Conservation (phyloP, 2,329 filamentous ascomycete species). For the Talaromyces marneffei region DNA sequence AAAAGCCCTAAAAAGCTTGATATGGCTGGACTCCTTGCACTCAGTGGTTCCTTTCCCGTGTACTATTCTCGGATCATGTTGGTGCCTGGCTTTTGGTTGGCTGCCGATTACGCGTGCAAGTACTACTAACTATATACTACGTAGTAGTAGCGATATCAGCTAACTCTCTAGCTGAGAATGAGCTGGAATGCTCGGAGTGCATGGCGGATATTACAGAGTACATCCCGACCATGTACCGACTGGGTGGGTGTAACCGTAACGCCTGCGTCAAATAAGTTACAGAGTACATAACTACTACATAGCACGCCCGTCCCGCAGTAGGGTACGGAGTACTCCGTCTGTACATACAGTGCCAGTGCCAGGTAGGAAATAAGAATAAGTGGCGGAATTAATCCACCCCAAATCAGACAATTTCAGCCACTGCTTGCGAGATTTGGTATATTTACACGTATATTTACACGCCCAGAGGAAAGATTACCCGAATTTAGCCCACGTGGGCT, state of each 20-base stretch:
- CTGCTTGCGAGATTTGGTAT: neutral
- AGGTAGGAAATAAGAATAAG: no score
- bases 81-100: no score
- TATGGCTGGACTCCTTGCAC: neutral
- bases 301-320: no score
- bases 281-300: no score
- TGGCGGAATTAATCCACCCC: neutral
- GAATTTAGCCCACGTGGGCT: neutral
- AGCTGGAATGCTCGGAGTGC: neutral
- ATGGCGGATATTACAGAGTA: neutral
- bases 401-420: neutral
- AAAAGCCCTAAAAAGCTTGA: conserved; percentile 1
- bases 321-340: no score
- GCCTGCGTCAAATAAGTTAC: neutral
- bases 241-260: neutral
- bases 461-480: neutral
- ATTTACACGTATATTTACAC: no score
- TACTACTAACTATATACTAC: no score
- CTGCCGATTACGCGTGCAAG: no score
- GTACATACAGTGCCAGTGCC: no score
- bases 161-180: neutral
- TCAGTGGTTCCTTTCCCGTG: neutral
- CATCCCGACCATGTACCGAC: neutral
- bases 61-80: neutral
- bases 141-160: neutral